Conservation (phyloP, 306 rosid species). For the Glycyrrhiza uralensis region DNA sequence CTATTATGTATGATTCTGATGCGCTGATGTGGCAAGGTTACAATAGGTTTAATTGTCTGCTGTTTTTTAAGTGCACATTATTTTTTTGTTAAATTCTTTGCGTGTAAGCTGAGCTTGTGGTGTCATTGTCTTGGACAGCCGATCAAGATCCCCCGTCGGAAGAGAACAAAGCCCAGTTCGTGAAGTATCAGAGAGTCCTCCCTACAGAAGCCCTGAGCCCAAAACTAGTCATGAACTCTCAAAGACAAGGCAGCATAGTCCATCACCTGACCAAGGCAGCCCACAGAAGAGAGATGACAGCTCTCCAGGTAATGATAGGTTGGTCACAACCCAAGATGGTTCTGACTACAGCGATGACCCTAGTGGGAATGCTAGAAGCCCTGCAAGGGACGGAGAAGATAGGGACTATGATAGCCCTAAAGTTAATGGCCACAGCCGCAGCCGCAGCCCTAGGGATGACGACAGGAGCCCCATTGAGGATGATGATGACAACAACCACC, state of each 20-base stretch:
- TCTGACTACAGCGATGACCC: constrained; percentile 42
- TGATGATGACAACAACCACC: constrained; percentile 42
- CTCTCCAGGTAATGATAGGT: constrained; percentile 49
- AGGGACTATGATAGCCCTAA: constrained; percentile 36
- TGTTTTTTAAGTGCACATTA: not conserved
- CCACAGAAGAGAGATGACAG: constrained; percentile 39
- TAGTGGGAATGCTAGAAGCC: constrained; percentile 41
- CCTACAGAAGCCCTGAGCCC: constrained; percentile 37
- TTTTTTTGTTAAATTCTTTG: not conserved
- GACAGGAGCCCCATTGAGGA: constrained; percentile 55
- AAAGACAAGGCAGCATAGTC: constrained; percentile 50
- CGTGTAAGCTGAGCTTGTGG: not conserved
- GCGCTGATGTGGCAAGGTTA: not conserved
- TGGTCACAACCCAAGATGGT: constrained; percentile 36
- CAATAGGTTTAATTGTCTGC: not conserved
- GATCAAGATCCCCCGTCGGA: constrained; percentile 62
- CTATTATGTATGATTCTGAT: not conserved
- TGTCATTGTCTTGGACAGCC: constrained; percentile 41
- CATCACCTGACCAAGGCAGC: constrained; percentile 52
- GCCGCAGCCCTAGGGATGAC: constrained; percentile 47
- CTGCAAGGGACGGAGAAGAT: constrained; percentile 25
- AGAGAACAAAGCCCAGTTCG: constrained; percentile 51
- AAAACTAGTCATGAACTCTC: constrained; percentile 33
- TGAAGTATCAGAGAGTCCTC: constrained; percentile 55
- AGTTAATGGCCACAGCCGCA: constrained; percentile 35